phyloP scores from a whole-genome alignment of 257 asterid genomes.

The Anisodus acutangulus region DNA sequence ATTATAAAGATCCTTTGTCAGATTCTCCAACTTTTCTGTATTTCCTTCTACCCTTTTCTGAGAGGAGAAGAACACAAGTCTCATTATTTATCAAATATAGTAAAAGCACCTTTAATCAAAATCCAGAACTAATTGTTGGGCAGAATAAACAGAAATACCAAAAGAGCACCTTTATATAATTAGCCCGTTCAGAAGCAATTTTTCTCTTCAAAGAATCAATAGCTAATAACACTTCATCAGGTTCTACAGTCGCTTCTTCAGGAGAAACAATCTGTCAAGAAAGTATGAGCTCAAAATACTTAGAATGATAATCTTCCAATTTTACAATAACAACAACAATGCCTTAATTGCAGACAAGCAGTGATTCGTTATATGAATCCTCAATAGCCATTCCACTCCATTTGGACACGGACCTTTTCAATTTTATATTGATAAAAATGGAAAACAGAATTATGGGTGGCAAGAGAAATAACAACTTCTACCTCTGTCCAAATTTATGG shows the following conservation, averaged over 20 bases:
- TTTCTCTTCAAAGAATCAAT: conserved; percentile 70
- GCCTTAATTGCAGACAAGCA: not conserved
- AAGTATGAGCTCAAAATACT: conserved; percentile 26
- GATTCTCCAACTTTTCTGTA: conserved; percentile 57
- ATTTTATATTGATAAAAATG: conserved; percentile 12
- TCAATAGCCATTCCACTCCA: conserved; percentile 19
- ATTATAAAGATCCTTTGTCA: conserved; percentile 56
- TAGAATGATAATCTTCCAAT: conserved; percentile 24
- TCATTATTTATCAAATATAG: not conserved
- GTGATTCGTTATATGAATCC: not conserved
- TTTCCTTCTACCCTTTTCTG: conserved; percentile 82
- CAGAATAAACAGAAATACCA: conserved; percentile 16
- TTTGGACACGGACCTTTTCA: not conserved
- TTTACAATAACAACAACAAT: conserved; percentile 16
- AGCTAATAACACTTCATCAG: conserved; percentile 54
- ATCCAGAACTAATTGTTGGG: conserved; percentile 31
- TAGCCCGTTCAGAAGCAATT: conserved; percentile 68
- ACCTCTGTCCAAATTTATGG: too few relatives aligned
- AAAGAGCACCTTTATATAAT: conserved; percentile 67
- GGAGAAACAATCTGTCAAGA: conserved; percentile 48
- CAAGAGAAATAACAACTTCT: not conserved
- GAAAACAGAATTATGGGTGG: not conserved
- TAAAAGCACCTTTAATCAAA: conserved; percentile 32
- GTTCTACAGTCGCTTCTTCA: conserved; percentile 50
- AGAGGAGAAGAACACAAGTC: conserved; percentile 29